Percentiles rank a stretch among this genome's conserved stretches.
Conservation (phyloP, 371 early-diverging fungal genomes). For the Haplosporangium sp. region DNA sequence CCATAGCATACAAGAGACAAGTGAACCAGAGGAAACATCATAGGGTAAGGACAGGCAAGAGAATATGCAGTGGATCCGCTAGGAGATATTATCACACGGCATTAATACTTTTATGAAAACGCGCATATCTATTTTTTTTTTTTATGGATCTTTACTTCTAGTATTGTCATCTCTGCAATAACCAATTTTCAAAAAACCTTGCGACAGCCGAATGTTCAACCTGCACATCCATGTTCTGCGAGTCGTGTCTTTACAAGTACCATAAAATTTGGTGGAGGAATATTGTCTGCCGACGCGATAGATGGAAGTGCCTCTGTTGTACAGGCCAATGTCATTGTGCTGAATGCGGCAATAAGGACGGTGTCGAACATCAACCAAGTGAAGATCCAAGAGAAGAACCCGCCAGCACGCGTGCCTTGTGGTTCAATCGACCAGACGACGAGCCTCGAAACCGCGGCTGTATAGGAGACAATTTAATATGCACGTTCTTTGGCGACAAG, state of each 20-base stretch:
- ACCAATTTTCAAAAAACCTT: neutral
- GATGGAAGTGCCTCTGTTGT: slow-evolving; percentile 31
- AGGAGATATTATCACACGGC: no score
- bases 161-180: slow-evolving; percentile 20
- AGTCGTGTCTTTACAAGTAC: slow-evolving; percentile 21
- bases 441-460: slow-evolving; percentile 30
- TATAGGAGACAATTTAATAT: slow-evolving; percentile 8
- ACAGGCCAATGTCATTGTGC: slow-evolving; percentile 14
- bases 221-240: slow-evolving; percentile 20
- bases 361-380: neutral
- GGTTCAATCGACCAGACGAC: slow-evolving; percentile 35
- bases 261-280: slow-evolving; percentile 22
- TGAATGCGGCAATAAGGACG: slow-evolving; percentile 2
- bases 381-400: neutral
- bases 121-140: neutral
- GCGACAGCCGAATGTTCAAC: slow-evolving; percentile 7
- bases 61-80: neutral
- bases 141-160: neutral
- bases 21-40: neutral
- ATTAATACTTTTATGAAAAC: neutral
- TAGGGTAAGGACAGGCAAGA: neutral
- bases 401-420: neutral
- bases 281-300: neutral
- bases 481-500: slow-evolving; percentile 3
- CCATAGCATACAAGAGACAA: slow-evolving; percentile 19